Percentiles rank a stretch among this genome's conserved stretches.
These are phyloP conservation scores for Scutellaria baicalensis DNA, from an alignment of 257 asterid species.

Conservation along the genomic window DNA sequence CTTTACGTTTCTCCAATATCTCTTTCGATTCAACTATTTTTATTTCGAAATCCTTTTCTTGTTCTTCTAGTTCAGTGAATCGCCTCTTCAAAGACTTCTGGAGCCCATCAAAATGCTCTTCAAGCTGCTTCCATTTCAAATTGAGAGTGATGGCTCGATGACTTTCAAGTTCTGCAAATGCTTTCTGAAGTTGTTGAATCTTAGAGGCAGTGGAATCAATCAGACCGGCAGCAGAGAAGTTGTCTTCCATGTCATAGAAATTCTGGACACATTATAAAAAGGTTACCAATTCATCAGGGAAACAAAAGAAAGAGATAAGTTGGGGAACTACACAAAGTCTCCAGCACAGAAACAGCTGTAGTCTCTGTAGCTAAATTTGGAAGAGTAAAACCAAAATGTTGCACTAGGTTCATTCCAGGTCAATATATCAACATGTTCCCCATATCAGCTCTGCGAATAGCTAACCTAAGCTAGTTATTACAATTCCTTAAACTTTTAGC, in stretches of 20 bases:
- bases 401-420: background rate
- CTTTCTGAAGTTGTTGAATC: slow-evolving; percentile 75
- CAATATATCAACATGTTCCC: background rate
- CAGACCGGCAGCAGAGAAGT: slow-evolving; percentile 42
- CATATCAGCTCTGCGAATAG: background rate
- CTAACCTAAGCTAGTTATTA: background rate
- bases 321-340: background rate
- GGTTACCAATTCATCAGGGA: slow-evolving; percentile 4
- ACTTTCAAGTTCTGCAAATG: slow-evolving; percentile 83
- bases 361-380: background rate
- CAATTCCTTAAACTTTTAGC: background rate
- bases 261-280: slow-evolving; percentile 11
- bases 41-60: slow-evolving; percentile 60
- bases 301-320: background rate
- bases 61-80: slow-evolving; percentile 78
- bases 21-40: slow-evolving; percentile 52
- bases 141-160: slow-evolving; percentile 73
- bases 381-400: background rate
- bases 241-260: slow-evolving; percentile 54
- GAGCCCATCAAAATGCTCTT: slow-evolving; percentile 80
- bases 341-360: background rate
- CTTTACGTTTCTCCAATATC: slow-evolving; percentile 55
- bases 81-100: slow-evolving; percentile 86
- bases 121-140: slow-evolving; percentile 85
- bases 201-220: slow-evolving; percentile 65